These are phyloP conservation scores for Cyanidiococcus yangmingshanensis DNA, from an alignment of 23 red algal species.

Conservation along the genomic window DNA sequence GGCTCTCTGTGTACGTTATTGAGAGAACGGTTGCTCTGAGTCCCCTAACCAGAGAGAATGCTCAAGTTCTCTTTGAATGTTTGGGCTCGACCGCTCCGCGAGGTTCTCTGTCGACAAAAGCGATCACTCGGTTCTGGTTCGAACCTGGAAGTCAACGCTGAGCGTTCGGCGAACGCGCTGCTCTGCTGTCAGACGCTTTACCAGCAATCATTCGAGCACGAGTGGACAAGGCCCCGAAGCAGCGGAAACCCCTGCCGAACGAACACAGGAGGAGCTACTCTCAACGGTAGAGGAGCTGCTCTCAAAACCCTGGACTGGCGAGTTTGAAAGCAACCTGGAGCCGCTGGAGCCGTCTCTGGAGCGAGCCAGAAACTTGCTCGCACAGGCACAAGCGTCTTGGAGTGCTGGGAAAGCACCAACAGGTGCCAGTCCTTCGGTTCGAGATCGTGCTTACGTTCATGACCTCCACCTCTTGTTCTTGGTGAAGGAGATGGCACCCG, in stretches of 20 bases:
- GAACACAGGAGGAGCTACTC: background rate
- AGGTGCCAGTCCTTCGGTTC: background rate
- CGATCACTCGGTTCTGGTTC: too few species aligned
- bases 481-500: background rate
- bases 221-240: too few species aligned
- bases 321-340: background rate
- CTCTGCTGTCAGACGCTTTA: too few species aligned
- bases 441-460: background rate
- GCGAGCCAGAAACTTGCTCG: background rate
- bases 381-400: background rate
- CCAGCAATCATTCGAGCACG: too few species aligned
- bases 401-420: background rate
- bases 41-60: too few species aligned
- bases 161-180: too few species aligned
- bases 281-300: background rate
- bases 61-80: too few species aligned
- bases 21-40: too few species aligned
- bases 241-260: background rate
- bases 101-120: too few species aligned
- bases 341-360: slow-evolving; percentile 8
- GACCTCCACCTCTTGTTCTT: slow-evolving; percentile 15
- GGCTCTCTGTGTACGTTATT: too few species aligned
- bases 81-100: too few species aligned
- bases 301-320: background rate
- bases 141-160: too few species aligned